These are phyloP conservation scores for Phytophthora capsici DNA, from an alignment of 352 stramenopile species.

Conservation along the genomic window DNA sequence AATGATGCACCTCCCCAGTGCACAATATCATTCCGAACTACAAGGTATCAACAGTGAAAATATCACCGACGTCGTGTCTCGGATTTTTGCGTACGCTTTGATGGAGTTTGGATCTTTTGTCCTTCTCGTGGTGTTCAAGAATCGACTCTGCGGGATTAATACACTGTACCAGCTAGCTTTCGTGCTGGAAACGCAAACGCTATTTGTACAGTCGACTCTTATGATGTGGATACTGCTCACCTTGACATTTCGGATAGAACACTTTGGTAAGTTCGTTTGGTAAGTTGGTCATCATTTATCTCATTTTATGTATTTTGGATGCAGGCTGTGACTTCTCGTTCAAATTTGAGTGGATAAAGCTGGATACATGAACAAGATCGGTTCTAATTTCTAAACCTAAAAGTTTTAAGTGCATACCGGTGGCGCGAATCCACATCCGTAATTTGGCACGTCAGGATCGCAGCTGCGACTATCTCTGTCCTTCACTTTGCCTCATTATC, in stretches of 20 bases:
- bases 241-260: conserved; percentile 26
- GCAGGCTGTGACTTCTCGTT: conserved; percentile 25
- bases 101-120: conserved; percentile 41
- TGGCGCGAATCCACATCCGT: conserved; percentile 11
- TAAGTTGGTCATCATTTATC: background rate
- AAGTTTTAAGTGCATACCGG: conserved; percentile 1
- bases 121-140: conserved; percentile 19
- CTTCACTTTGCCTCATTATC: background rate
- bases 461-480: conserved; percentile 3
- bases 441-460: conserved; percentile 11
- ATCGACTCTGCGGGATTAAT: conserved; percentile 22
- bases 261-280: conserved; percentile 33
- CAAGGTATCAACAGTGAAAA: conserved; percentile 2
- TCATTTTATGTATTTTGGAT: background rate
- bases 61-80: conserved; percentile 4
- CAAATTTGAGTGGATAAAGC: background rate
- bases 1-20: conserved; percentile 33
- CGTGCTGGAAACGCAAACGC: conserved; percentile 41
- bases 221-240: conserved; percentile 38
- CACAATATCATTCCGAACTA: conserved; percentile 43
- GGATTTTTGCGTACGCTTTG: conserved; percentile 30
- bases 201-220: conserved; percentile 32
- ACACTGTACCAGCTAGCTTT: conserved; percentile 40
- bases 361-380: too few species aligned
- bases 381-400: too few species aligned